A percentile compares a stretch with the other conserved stretches of the same genome.
Evolutionary conservation across 2,329 filamentous ascomycete genomes (phyloP).

Genomic region (Venturiaceae sp.): DNA sequence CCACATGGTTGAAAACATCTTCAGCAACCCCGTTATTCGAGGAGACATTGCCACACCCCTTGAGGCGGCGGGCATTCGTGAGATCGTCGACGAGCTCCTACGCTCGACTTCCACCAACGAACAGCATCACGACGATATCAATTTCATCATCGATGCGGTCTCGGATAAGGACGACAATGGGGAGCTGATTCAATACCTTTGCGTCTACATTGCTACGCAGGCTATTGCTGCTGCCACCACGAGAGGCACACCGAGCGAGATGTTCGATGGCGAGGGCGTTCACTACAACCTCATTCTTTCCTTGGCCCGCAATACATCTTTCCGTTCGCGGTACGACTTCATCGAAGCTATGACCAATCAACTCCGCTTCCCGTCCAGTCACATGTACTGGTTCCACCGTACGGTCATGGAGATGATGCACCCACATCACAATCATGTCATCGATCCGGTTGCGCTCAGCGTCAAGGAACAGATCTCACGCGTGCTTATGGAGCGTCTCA

Average conservation of each 20-base stretch:
- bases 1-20: conserved; percentile 50
- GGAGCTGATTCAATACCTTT: conserved; percentile 65
- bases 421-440: conserved; percentile 17
- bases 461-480: conserved; percentile 87
- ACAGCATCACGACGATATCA: background rate
- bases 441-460: conserved; percentile 60
- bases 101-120: conserved; percentile 35
- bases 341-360: conserved; percentile 82
- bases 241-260: conserved; percentile 50
- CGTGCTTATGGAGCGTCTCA: conserved; percentile 76
- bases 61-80: conserved; percentile 41
- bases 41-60: conserved; percentile 50
- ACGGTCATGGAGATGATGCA: conserved; percentile 76
- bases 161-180: conserved; percentile 45
- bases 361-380: conserved; percentile 77
- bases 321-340: conserved; percentile 77
- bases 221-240: conserved; percentile 52
- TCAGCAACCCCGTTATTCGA: conserved; percentile 54
- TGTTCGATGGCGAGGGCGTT: conserved; percentile 55
- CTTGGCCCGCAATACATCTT: conserved; percentile 62
- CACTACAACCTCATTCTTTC: conserved; percentile 67
- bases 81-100: conserved; percentile 41
- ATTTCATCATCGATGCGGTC: background rate
- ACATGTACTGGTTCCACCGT: conserved; percentile 90
- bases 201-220: conserved; percentile 70